phyloP scores from a whole-genome alignment of 2,329 filamentous ascomycete genomes.

The Claviceps pusilla region DNA sequence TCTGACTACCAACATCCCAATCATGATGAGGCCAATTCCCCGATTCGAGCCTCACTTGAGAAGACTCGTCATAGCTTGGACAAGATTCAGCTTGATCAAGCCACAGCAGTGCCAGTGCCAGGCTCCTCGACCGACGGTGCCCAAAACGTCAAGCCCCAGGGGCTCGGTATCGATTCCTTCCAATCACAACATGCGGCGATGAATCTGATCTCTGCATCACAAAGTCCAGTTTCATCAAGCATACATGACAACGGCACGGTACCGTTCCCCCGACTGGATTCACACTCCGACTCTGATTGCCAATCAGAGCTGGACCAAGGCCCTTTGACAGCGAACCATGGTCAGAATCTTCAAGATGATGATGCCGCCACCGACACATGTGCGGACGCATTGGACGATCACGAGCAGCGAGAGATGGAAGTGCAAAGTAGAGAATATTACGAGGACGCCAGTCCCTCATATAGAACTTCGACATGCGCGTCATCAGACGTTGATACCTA shows the following conservation, averaged over 20 bases:
- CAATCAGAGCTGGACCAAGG: constrained; percentile 20
- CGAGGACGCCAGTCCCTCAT: constrained; percentile 18
- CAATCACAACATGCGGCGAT: constrained; percentile 28
- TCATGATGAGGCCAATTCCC: constrained; percentile 24
- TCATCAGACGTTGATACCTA: constrained; percentile 20
- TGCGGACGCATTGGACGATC: constrained; percentile 21
- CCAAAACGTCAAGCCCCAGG: background rate
- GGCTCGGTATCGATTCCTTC: constrained; percentile 7
- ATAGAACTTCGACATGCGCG: constrained; percentile 25
- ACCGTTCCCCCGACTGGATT: constrained; percentile 21
- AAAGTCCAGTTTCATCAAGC: constrained; percentile 6
- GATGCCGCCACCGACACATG: constrained; percentile 21
- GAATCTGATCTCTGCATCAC: constrained; percentile 31
- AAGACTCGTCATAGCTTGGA: background rate
- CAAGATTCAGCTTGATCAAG: background rate
- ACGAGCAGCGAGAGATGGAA: constrained; percentile 13
- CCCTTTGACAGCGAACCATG: constrained; percentile 11
- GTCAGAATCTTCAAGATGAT: constrained; percentile 14
- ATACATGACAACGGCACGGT: constrained; percentile 10
- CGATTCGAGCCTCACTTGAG: background rate
- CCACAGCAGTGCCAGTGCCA: background rate
- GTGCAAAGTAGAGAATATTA: constrained; percentile 15
- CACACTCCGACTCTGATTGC: constrained; percentile 24
- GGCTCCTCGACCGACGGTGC: background rate
- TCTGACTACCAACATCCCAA: constrained; percentile 37